A percentile compares a stretch with the other conserved stretches of the same genome.
These are phyloP conservation scores for Alternaria hordeiaustralica DNA, from an alignment of 2,329 filamentous ascomycete species.

Conservation along the genomic window DNA sequence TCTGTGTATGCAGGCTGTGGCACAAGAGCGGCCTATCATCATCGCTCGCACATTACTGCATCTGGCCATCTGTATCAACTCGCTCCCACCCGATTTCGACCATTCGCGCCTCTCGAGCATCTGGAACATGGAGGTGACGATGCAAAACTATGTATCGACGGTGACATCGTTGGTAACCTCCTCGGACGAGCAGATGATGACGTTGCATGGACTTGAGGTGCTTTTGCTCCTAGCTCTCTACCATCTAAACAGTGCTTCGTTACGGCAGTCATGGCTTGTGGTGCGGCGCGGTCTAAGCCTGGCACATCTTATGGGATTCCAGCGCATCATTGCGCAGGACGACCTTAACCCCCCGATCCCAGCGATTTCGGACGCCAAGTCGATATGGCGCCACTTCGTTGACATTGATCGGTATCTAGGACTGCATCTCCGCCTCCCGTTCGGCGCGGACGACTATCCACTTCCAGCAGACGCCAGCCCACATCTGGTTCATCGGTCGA, in stretches of 20 bases:
- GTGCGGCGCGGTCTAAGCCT: slow-evolving; percentile 42
- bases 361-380: slow-evolving; percentile 35
- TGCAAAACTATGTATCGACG: slow-evolving; percentile 41
- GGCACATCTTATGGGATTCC: slow-evolving; percentile 47
- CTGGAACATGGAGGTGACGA: slow-evolving; percentile 42
- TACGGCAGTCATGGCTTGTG: slow-evolving; percentile 44
- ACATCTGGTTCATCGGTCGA: slow-evolving; percentile 32
- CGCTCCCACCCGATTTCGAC: slow-evolving; percentile 43
- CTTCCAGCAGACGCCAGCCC: slow-evolving; percentile 23
- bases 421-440: slow-evolving; percentile 45
- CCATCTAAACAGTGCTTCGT: slow-evolving; percentile 39
- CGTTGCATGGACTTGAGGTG: slow-evolving; percentile 44
- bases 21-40: slow-evolving; percentile 36
- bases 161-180: slow-evolving; percentile 40
- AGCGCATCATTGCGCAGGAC: slow-evolving; percentile 40
- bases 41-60: slow-evolving; percentile 46
- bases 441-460: slow-evolving; percentile 43
- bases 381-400: slow-evolving; percentile 39
- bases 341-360: slow-evolving; percentile 28
- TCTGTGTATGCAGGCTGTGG: slow-evolving; percentile 39
- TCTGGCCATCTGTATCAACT: slow-evolving; percentile 43
- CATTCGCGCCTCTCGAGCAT: slow-evolving; percentile 33
- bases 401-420: slow-evolving; percentile 42
- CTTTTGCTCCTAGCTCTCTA: slow-evolving; percentile 40
- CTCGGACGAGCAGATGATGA: slow-evolving; percentile 44